A percentile compares a stretch with the other conserved stretches of the same genome.
phyloP scores from a whole-genome alignment of 208 protist species.

The Spongospora subterranea region DNA sequence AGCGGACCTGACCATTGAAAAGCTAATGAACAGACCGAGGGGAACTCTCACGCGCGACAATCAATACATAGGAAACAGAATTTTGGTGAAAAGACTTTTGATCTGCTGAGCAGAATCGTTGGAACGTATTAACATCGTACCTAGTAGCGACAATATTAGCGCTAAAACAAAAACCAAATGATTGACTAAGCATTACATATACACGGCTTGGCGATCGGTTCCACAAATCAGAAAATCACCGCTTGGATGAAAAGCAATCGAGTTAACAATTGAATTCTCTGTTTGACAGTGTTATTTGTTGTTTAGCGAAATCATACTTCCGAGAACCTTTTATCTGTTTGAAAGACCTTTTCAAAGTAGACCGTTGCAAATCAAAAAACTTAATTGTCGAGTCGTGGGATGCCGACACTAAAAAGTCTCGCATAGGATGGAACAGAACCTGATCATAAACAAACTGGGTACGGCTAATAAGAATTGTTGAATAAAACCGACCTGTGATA shows the following conservation, averaged over 20 bases:
- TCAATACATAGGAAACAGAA: neutral
- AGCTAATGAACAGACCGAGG: neutral
- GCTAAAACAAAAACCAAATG: too few species aligned
- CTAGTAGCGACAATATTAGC: neutral
- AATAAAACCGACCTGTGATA: slow-evolving; percentile 23
- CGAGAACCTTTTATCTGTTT: slow-evolving; percentile 9
- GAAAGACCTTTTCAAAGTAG: slow-evolving; percentile 9
- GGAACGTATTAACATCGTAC: slow-evolving; percentile 40
- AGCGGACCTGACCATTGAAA: neutral
- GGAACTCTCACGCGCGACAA: neutral
- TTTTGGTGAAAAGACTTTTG: slow-evolving; percentile 36
- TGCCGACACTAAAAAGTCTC: slow-evolving; percentile 44
- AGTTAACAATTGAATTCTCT: slow-evolving; percentile 48
- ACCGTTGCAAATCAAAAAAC: slow-evolving; percentile 38
- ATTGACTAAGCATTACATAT: too few species aligned
- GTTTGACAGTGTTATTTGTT: neutral
- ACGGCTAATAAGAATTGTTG: neutral
- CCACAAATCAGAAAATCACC: slow-evolving; percentile 47
- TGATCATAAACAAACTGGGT: neutral
- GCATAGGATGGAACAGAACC: slow-evolving; percentile 38
- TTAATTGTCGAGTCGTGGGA: slow-evolving; percentile 38
- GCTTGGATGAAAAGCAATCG: slow-evolving; percentile 32
- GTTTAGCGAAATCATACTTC: neutral
- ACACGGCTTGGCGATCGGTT: neutral
- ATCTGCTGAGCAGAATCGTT: slow-evolving; percentile 10